A percentile compares a stretch with the other conserved stretches of the same genome.
phyloP scores from a whole-genome alignment of 345 rosid genomes.

The Eucalyptus curtisii region DNA sequence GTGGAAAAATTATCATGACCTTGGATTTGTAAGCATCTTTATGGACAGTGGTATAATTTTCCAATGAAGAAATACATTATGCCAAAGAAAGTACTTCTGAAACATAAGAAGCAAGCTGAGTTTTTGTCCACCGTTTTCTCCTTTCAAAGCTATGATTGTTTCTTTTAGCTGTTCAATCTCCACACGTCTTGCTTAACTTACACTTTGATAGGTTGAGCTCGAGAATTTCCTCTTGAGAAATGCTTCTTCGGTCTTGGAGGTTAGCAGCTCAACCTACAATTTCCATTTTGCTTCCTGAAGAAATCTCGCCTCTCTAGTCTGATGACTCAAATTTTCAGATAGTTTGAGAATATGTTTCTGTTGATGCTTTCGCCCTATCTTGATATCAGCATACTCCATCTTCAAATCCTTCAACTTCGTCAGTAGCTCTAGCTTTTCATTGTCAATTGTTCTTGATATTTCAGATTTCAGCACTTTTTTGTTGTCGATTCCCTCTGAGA shows the following conservation, averaged over 20 bases:
- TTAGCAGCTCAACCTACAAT: slow-evolving; percentile 44
- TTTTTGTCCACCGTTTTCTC: slow-evolving; percentile 31
- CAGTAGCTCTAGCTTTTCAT: slow-evolving; percentile 30
- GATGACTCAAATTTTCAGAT: slow-evolving; percentile 27
- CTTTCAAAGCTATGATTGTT: slow-evolving; percentile 33
- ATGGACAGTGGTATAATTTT: slow-evolving; percentile 16
- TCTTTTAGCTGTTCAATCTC: slow-evolving; percentile 52
- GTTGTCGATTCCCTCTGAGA: slow-evolving; percentile 12
- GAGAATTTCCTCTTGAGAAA: slow-evolving; percentile 35
- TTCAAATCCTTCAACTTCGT: slow-evolving; percentile 40
- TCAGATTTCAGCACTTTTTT: neutral
- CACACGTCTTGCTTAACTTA: slow-evolving; percentile 21
- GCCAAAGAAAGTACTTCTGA: slow-evolving; percentile 35
- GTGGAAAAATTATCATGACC: slow-evolving; percentile 10
- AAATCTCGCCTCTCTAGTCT: slow-evolving; percentile 20
- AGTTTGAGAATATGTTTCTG: slow-evolving; percentile 14
- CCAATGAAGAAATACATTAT: slow-evolving; percentile 42
- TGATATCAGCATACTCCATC: slow-evolving; percentile 42
- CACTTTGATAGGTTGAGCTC: slow-evolving; percentile 37
- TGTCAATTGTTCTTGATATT: slow-evolving; percentile 17
- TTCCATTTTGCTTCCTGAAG: slow-evolving; percentile 21
- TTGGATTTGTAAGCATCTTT: slow-evolving; percentile 1
- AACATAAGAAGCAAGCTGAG: slow-evolving; percentile 29
- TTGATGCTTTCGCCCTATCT: slow-evolving; percentile 31
- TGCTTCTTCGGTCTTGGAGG: slow-evolving; percentile 34